Conservation (phyloP, 768 basidiomycete species). For the Agaricus sinodeliciosus region DNA sequence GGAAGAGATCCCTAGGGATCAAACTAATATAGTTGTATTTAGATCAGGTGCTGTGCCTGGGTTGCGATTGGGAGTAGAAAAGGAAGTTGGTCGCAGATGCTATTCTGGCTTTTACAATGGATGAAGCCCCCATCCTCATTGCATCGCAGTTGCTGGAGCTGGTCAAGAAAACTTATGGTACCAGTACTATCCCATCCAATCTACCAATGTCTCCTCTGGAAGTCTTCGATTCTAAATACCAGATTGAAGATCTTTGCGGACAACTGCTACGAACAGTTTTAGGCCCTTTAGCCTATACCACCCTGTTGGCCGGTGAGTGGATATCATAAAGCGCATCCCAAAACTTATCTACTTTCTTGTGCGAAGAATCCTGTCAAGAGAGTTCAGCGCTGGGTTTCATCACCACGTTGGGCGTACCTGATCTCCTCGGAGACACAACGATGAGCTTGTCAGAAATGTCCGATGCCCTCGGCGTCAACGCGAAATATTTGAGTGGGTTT, state of each 20-base stretch:
- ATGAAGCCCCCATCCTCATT: background rate
- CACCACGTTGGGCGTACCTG: background rate
- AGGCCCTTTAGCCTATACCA: conserved; percentile 4
- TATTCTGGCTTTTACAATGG: background rate
- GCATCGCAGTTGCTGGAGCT: conserved; percentile 1
- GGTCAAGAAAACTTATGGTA: background rate
- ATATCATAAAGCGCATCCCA: background rate
- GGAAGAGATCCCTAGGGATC: no score
- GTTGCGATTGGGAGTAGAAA: no score
- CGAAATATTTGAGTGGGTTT: conserved; percentile 1
- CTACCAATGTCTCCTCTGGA: background rate
- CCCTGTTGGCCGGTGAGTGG: background rate
- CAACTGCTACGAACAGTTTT: background rate
- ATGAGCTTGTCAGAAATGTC: conserved; percentile 1
- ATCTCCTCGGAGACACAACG: background rate
- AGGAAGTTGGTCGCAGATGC: no score
- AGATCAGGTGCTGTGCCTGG: no score
- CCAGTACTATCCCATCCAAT: no score
- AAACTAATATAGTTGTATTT: no score
- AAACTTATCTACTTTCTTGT: background rate
- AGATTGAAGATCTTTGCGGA: conserved; percentile 2
- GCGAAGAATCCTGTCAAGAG: conserved; percentile 7
- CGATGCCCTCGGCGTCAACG: background rate
- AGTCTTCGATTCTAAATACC: background rate
- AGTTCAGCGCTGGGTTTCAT: conserved; percentile 1